Percentiles rank a stretch among this genome's conserved stretches.
These are phyloP conservation scores for Silene vulgaris DNA, from an alignment of 179 eudicot species.

Conservation along the genomic window DNA sequence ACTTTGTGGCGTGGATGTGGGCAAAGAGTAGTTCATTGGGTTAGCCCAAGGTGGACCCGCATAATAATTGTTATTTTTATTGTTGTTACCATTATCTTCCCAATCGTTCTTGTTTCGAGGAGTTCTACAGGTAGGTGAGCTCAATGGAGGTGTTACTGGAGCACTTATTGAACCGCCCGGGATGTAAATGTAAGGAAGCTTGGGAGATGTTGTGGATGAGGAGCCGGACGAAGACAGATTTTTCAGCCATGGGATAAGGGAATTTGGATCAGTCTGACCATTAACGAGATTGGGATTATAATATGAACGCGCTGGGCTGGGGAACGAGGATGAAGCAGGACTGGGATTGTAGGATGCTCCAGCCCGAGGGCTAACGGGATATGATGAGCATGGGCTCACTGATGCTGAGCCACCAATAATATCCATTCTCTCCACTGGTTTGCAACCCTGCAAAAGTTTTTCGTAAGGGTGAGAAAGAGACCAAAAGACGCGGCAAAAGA, in stretches of 20 bases:
- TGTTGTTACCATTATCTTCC: slow-evolving; percentile 27
- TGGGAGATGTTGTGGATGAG: slow-evolving; percentile 50
- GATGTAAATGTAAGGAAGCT: slow-evolving; percentile 40
- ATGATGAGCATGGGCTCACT: slow-evolving; percentile 49
- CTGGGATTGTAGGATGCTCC: slow-evolving; percentile 46
- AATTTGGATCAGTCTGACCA: slow-evolving; percentile 39
- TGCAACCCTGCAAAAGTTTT: slow-evolving; percentile 41
- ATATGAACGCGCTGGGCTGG: slow-evolving; percentile 41
- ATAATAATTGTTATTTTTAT: background rate
- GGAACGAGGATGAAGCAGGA: slow-evolving; percentile 43
- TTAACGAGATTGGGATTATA: slow-evolving; percentile 28
- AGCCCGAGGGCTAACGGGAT: slow-evolving; percentile 43
- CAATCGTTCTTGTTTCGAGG: slow-evolving; percentile 36
- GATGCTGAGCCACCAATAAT: slow-evolving; percentile 44
- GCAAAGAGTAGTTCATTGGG: slow-evolving; percentile 38
- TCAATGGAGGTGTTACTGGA: slow-evolving; percentile 44
- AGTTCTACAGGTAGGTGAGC: slow-evolving; percentile 42
- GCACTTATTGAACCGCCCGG: slow-evolving; percentile 47
- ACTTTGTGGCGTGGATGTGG: slow-evolving; percentile 48
- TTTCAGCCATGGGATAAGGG: slow-evolving; percentile 81
- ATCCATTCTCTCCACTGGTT: slow-evolving; percentile 39
- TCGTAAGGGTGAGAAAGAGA: background rate
- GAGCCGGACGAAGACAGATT: slow-evolving; percentile 65
- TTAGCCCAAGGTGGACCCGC: slow-evolving; percentile 43
- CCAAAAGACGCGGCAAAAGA: no score